A percentile compares a stretch with the other conserved stretches of the same genome.
These are phyloP conservation scores for Cyclocybe cylindracea DNA, from an alignment of 768 basidiomycete genomes.

Conservation along the genomic window DNA sequence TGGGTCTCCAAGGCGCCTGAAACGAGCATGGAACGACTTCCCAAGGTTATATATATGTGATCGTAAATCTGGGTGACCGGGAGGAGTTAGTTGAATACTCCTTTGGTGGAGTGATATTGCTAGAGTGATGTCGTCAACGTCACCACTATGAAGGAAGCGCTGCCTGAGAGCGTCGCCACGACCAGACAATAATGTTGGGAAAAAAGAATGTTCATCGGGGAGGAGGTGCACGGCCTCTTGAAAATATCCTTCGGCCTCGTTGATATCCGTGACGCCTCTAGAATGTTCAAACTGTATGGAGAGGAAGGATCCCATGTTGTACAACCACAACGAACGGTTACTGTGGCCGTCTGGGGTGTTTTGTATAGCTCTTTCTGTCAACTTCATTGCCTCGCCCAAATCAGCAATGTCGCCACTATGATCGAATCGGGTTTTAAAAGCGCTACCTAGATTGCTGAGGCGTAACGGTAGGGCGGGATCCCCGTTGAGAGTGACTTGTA, in stretches of 20 bases:
- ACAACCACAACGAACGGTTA: too few relatives aligned
- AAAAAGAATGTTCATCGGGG: not conserved
- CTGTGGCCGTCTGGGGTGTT: too few relatives aligned
- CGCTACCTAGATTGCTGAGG: not conserved
- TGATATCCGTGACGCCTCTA: too few relatives aligned
- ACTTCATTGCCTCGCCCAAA: not conserved
- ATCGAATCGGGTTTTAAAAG: not conserved
- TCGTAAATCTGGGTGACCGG: constrained; percentile 16
- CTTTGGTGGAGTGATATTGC: constrained; percentile 7
- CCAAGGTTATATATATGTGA: constrained; percentile 20
- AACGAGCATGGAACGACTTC: constrained; percentile 8
- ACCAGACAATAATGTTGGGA: not conserved
- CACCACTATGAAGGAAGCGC: constrained; percentile 23
- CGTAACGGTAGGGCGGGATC: not conserved
- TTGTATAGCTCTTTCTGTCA: too few relatives aligned
- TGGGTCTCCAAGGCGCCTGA: constrained; percentile 4
- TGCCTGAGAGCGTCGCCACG: constrained; percentile 18
- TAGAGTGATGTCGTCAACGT: constrained; percentile 23
- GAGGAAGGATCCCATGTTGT: too few relatives aligned
- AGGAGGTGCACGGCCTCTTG: not conserved
- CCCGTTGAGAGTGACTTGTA: not conserved
- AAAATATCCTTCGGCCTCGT: too few relatives aligned
- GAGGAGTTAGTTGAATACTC: constrained; percentile 13
- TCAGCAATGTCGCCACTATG: not conserved
- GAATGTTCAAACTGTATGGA: too few relatives aligned